Base-by-base conservation (phyloP, 192 early-diverging fungal genomes). In the Ambispora gerdemannii region DNA sequence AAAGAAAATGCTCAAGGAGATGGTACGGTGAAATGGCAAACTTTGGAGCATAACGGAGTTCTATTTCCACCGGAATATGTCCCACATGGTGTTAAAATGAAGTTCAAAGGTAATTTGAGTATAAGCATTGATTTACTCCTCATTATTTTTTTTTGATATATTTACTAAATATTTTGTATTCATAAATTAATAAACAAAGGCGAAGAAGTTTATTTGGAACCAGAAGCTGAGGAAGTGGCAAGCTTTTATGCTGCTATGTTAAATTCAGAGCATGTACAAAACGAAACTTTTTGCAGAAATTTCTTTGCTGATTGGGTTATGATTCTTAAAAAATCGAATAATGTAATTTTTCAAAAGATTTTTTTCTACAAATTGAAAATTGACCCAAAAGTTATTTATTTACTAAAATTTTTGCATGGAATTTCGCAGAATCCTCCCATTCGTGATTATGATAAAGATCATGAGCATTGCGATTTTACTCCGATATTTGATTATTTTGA, bases 201-300 rank as follows among this genome's bases (percentile, higher is more conserved):
- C 33, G 74, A 87, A 74, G 76, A 65, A 43, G 76, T 89, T 50
- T 75, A 50, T 38, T 75, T 98, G 31, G 80, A 76, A 0, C 89
- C 95, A 0, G 87, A 88, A 32, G 89, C 90, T 2, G 97, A 98
- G 76, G 97, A 98, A 70, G 92, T 98, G 0, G 97, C 97, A 1
- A 91, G 85, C 13, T 98, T 98, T 76, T 98, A 89, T 84, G 97
- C 94, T 25, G 90, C 85, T 15, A 60, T 96, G 25, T 67, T 98
- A 6, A 91, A 86, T 22, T 93, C 93, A 0, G 93, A 97, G 36
- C 86, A 90, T 31, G 93, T 80, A 3, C 82, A 87, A 67, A 98
- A 97, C 74, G 82, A 84, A 27, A 86, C 81, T 19, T 98, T 98
- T 74, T 84, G 87, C 68, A 81, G 84, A 63, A 98, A 98, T 85